phyloP scores from a whole-genome alignment of 345 rosid species.

The Leavenworthia alabamica region DNA sequence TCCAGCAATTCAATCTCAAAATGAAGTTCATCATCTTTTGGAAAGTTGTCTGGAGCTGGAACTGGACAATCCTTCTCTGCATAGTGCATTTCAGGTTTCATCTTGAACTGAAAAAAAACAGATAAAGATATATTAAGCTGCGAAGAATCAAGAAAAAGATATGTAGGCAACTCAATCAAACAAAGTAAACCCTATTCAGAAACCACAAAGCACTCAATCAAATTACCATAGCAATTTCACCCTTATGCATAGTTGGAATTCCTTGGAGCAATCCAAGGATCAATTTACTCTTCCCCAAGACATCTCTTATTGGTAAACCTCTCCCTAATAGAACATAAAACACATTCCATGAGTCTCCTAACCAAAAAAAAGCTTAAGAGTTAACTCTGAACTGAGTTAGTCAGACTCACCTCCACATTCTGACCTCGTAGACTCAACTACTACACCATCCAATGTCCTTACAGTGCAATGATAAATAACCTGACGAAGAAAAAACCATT shows the following conservation, averaged over 20 bases:
- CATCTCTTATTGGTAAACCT: conserved; percentile 64
- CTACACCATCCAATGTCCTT: conserved; percentile 75
- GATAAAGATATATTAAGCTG: neutral
- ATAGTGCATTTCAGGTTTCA: conserved; percentile 92
- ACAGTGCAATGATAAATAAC: conserved; percentile 79
- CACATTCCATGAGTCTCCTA: neutral
- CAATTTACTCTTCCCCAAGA: conserved; percentile 89
- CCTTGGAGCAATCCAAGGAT: conserved; percentile 84
- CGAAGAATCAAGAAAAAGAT: conserved; percentile 1
- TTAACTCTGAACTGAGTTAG: neutral
- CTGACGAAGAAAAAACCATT: conserved; percentile 28
- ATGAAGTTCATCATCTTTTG: conserved; percentile 91
- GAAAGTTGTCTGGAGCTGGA: conserved; percentile 57
- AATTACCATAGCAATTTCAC: conserved; percentile 92
- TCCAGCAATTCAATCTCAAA: conserved; percentile 89
- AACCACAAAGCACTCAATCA: neutral
- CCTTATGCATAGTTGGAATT: conserved; percentile 84
- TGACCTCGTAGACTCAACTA: conserved; percentile 64
- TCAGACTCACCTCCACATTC: conserved; percentile 70
- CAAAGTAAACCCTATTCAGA: neutral
- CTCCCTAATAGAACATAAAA: conserved; percentile 44
- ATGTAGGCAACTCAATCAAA: neutral
- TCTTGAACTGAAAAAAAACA: conserved; percentile 63
- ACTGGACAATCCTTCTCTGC: conserved; percentile 85
- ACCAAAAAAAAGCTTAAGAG: neutral